A percentile compares a stretch with the other conserved stretches of the same genome.
These are phyloP conservation scores for Botrytis byssoidea DNA, from an alignment of 2,329 filamentous ascomycete genomes.

Conservation along the genomic window DNA sequence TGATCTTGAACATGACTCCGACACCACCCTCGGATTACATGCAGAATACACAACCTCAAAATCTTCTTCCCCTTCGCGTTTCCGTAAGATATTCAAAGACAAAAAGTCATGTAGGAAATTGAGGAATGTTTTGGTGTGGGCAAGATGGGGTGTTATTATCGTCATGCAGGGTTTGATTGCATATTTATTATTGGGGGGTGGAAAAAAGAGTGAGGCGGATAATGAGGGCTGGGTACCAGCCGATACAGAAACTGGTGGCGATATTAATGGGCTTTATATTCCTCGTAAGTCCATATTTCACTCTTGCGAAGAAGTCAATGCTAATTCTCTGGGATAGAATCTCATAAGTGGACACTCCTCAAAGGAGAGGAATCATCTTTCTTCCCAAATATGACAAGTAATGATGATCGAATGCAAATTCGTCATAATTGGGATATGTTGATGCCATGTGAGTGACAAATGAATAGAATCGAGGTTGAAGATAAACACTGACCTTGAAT, in stretches of 20 bases:
- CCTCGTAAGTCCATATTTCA: conserved; percentile 33
- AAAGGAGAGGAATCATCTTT: conserved; percentile 35
- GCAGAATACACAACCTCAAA: background rate
- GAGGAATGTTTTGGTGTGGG: conserved; percentile 29
- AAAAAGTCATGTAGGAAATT: background rate
- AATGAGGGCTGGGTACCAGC: conserved; percentile 20
- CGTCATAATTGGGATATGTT: conserved; percentile 39
- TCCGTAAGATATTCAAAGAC: background rate
- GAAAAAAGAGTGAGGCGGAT: background rate
- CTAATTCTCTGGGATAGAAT: conserved; percentile 20
- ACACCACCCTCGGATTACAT: conserved; percentile 32
- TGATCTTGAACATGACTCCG: conserved; percentile 32
- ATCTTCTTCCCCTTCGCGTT: background rate
- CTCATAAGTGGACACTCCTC: conserved; percentile 36
- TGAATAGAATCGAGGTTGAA: background rate
- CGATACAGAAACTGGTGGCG: conserved; percentile 38
- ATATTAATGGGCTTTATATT: conserved; percentile 39
- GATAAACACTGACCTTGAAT: background rate
- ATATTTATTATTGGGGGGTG: conserved; percentile 30
- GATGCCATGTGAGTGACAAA: conserved; percentile 35
- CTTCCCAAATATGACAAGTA: conserved; percentile 38
- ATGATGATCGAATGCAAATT: conserved; percentile 37
- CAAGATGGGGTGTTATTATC: conserved; percentile 35
- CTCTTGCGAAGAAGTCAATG: background rate
- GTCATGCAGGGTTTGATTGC: conserved; percentile 36